Percentiles rank a stretch among this genome's conserved stretches.
Evolutionary conservation across 148 eudicot species (phyloP).

Genomic region (Chenopodium suecicum): DNA sequence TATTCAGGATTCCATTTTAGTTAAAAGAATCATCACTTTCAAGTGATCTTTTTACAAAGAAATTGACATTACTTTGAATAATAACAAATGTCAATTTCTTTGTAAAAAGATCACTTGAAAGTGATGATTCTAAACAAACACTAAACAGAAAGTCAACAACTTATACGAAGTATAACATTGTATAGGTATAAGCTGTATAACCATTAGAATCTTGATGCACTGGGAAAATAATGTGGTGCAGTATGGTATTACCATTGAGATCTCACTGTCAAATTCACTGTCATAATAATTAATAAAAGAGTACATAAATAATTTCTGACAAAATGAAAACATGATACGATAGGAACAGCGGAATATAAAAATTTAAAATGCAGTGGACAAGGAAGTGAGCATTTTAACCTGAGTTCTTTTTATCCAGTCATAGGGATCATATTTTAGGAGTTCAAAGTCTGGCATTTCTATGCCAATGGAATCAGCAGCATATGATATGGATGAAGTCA

Average conservation of each 20-base stretch:
- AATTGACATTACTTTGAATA: not conserved
- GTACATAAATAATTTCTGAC: not conserved
- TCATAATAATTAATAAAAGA: not conserved
- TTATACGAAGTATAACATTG: not conserved
- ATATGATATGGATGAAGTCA: constrained; percentile 56
- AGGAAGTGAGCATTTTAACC: constrained; percentile 38
- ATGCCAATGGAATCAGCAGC: constrained; percentile 90
- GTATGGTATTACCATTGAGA: not conserved
- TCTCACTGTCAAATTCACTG: not conserved
- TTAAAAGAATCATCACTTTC: not conserved
- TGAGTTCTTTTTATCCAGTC: constrained; percentile 85
- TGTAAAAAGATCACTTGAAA: too few species aligned
- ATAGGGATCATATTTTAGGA: constrained; percentile 61
- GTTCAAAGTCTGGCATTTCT: constrained; percentile 67
- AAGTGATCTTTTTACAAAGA: not conserved
- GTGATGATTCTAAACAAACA: not conserved
- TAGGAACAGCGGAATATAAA: not conserved
- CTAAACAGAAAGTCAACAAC: not conserved
- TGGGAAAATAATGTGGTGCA: not conserved
- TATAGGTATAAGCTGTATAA: not conserved
- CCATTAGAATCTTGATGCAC: not conserved
- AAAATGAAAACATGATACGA: not conserved
- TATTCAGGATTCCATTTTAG: not conserved
- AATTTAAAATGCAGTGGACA: not conserved
- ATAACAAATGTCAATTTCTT: not conserved